These are phyloP conservation scores for Fusarium gaditjirri DNA, from an alignment of 2,329 filamentous ascomycete species.

Conservation along the genomic window DNA sequence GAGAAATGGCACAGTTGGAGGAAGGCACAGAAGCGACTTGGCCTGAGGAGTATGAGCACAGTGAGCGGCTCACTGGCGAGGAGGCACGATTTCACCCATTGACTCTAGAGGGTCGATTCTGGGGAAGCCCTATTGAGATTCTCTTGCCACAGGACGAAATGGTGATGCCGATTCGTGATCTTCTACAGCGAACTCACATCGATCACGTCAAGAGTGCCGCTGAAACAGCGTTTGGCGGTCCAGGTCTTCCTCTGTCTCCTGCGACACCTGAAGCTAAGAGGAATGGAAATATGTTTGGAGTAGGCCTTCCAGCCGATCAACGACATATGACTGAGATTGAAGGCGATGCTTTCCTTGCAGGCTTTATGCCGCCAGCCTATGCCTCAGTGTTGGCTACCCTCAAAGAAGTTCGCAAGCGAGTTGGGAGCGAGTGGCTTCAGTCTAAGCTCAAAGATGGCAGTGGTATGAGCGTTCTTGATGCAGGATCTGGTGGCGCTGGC, in stretches of 20 bases:
- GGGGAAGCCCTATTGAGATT: conserved; percentile 78
- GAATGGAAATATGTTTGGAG: conserved; percentile 69
- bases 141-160: conserved; percentile 77
- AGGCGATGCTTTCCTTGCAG: conserved; percentile 76
- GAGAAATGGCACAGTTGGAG: conserved; percentile 47
- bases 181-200: conserved; percentile 75
- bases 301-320: conserved; percentile 72
- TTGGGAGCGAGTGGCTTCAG: conserved; percentile 77
- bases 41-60: conserved; percentile 48
- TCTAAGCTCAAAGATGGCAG: conserved; percentile 68
- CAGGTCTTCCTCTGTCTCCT: conserved; percentile 79
- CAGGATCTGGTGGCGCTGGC: conserved; percentile 78
- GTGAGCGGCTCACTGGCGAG: conserved; percentile 49
- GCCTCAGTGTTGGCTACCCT: conserved; percentile 73
- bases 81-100: conserved; percentile 74
- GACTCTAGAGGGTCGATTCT: conserved; percentile 78
- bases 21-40: conserved; percentile 38
- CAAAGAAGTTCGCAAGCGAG: conserved; percentile 77
- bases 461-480: conserved; percentile 74
- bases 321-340: conserved; percentile 78
- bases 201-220: conserved; percentile 81
- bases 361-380: conserved; percentile 76
- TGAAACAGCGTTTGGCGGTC: conserved; percentile 79
- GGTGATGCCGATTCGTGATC: conserved; percentile 72
- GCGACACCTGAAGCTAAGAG: conserved; percentile 71